Evolutionary conservation across 768 basidiomycete genomes (phyloP), one percentile per base, ranked within the genome.

Genomic region (Pleurotus salmoneostramineus): DNA sequence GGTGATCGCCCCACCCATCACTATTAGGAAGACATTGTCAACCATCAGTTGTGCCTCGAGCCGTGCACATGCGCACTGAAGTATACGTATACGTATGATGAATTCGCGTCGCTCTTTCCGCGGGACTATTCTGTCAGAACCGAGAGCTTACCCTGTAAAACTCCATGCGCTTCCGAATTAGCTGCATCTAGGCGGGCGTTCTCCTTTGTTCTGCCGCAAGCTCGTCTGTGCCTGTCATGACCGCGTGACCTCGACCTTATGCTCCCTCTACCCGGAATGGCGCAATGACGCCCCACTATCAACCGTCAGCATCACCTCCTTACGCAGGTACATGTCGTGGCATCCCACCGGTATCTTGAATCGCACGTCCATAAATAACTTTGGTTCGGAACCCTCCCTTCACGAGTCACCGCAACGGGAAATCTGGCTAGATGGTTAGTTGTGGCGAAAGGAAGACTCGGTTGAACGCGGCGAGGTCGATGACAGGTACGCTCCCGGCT

Each of bases 141-240:
- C 21, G 48, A 50, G 17, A 12, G 15, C 15, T 34, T 40, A 21
- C 40, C 40, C 52, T 40, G 43, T 55, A 15, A 36, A 31, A 21
- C 40, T 15, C 40, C 40, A 55, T 55, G 17, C 52, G 40, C 40
- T 55, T 43, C 31, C 36, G 52, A 55, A 31, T 55, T 36, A 55
- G n/a, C 31, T 21, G 43, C 43, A 40, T 43, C 36, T 43, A 42
- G 36, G 31, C n/a, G 36, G 15, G 31, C n/a, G 36, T 15, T 55
- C 37, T 43, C 21, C 35, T 31, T 21, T 21, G 40, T 43, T 55
- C 52, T 55, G 6, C 6, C 34, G 11, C 50, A 27, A 33, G 48
- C 48, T 34, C 48, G 48, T 12, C 50, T 52, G 31, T 52, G 14
- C 11, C 50, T 35, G n/a, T 33, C 50, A 36, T 12, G 35, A 52